phyloP scores from a whole-genome alignment of 495 filamentous ascomycete species.

The Oidiodendron maius region DNA sequence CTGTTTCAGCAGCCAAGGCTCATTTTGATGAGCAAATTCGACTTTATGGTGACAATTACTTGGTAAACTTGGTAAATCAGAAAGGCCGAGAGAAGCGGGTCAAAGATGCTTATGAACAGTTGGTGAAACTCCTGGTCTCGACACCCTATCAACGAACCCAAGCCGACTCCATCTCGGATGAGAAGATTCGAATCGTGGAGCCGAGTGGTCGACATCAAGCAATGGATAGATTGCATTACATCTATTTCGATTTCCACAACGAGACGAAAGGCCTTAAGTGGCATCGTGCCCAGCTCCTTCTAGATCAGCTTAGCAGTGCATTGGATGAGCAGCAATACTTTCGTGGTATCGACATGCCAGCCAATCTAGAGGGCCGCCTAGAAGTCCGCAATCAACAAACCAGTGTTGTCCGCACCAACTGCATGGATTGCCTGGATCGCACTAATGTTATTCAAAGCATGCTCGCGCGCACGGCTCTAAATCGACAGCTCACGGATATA shows the following conservation, averaged over 20 bases:
- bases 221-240: slow-evolving; percentile 81
- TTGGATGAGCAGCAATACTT: slow-evolving; percentile 81
- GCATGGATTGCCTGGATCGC: slow-evolving; percentile 98
- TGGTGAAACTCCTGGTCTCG: slow-evolving; percentile 68
- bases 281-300: slow-evolving; percentile 82
- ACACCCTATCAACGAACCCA: slow-evolving; percentile 55
- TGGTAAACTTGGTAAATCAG: slow-evolving; percentile 96
- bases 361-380: slow-evolving; percentile 57
- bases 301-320: slow-evolving; percentile 70
- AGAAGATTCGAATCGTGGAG: slow-evolving; percentile 78
- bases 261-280: slow-evolving; percentile 92
- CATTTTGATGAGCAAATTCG: slow-evolving; percentile 92
- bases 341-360: slow-evolving; percentile 81
- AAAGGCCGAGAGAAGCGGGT: slow-evolving; percentile 80
- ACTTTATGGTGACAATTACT: slow-evolving; percentile 90
- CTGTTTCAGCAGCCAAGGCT: slow-evolving; percentile 66
- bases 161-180: slow-evolving; percentile 48
- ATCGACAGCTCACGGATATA: slow-evolving; percentile 76
- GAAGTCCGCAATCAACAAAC: slow-evolving; percentile 76
- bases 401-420: slow-evolving; percentile 91
- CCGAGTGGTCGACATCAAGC: slow-evolving; percentile 50
- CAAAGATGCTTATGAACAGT: slow-evolving; percentile 87
- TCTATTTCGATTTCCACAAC: slow-evolving; percentile 98
- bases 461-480: slow-evolving; percentile 83
- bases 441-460: slow-evolving; percentile 97